phyloP scores from a whole-genome alignment of 768 basidiomycete genomes.

The Sutorius australiensis region DNA sequence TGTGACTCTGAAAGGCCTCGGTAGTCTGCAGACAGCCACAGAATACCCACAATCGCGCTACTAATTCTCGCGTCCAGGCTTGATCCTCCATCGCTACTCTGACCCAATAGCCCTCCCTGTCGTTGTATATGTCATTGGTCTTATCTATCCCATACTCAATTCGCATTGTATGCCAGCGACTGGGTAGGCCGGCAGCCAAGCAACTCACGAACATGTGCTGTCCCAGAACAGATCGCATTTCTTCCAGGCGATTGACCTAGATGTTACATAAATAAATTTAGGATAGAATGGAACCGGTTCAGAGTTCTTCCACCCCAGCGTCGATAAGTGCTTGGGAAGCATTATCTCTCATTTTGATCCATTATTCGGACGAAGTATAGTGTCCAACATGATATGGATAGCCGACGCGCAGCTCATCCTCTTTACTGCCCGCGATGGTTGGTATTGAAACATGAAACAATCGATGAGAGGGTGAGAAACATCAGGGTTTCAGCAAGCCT shows the following conservation, averaged over 20 bases:
- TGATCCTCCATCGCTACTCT: too few relatives aligned
- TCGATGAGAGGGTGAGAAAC: background rate
- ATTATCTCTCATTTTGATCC: background rate
- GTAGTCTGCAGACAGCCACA: too few relatives aligned
- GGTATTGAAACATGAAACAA: background rate
- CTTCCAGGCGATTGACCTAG: background rate
- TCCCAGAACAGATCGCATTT: background rate
- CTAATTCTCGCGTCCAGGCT: too few relatives aligned
- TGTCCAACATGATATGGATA: constrained; percentile 2
- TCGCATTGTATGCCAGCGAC: background rate
- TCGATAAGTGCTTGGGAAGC: background rate
- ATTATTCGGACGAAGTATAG: background rate
- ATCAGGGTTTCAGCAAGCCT: constrained; percentile 1
- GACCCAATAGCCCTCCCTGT: too few relatives aligned
- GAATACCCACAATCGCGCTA: too few relatives aligned
- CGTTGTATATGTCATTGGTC: too few relatives aligned
- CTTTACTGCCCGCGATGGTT: background rate
- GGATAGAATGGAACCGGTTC: background rate
- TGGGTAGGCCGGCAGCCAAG: too few relatives aligned
- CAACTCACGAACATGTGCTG: background rate
- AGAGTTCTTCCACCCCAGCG: background rate
- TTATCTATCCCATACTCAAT: too few relatives aligned
- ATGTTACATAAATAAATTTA: background rate
- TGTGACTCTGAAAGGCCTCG: too few relatives aligned
- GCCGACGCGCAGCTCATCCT: background rate